Evolutionary conservation across 139 green algal species (phyloP).

Genomic region (Parachlorella kessleri): DNA sequence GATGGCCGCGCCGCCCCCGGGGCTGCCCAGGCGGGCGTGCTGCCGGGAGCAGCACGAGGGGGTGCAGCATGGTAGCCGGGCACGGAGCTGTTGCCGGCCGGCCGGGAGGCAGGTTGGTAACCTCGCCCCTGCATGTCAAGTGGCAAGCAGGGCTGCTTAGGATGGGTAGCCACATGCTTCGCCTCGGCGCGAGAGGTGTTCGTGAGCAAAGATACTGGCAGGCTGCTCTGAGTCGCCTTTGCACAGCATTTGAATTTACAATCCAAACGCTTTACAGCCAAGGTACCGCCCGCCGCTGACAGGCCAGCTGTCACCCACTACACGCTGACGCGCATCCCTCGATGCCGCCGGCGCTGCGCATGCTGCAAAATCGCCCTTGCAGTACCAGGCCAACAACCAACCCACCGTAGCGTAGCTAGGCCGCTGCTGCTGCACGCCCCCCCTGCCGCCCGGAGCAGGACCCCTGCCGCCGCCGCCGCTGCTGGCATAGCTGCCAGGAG

Average conservation of each 20-base stretch:
- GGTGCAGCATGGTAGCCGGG: not conserved
- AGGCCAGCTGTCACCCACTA: not conserved
- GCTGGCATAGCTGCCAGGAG: too few relatives aligned
- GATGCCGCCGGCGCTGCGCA: not conserved
- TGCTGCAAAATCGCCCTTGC: not conserved
- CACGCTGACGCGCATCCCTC: not conserved
- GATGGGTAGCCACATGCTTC: too few relatives aligned
- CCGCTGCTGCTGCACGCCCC: not conserved
- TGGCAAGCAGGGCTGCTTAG: not conserved
- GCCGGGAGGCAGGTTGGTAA: not conserved
- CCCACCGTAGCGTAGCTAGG: not conserved
- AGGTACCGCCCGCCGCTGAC: not conserved
- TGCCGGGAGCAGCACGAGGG: not conserved
- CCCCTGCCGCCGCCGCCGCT: not conserved
- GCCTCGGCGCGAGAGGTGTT: too few relatives aligned
- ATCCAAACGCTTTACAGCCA: too few relatives aligned
- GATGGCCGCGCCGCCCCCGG: not conserved
- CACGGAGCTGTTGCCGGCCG: not conserved
- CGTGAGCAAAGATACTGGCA: too few relatives aligned
- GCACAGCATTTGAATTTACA: too few relatives aligned
- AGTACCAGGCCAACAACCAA: not conserved
- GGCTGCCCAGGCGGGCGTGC: not conserved
- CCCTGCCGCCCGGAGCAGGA: not conserved
- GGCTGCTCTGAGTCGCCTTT: not conserved
- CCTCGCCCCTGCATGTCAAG: constrained; percentile 1